A percentile compares a stretch with the other conserved stretches of the same genome.
Conservation (phyloP, 169 alveolate species). For the Cryptosporidium viatorum region DNA sequence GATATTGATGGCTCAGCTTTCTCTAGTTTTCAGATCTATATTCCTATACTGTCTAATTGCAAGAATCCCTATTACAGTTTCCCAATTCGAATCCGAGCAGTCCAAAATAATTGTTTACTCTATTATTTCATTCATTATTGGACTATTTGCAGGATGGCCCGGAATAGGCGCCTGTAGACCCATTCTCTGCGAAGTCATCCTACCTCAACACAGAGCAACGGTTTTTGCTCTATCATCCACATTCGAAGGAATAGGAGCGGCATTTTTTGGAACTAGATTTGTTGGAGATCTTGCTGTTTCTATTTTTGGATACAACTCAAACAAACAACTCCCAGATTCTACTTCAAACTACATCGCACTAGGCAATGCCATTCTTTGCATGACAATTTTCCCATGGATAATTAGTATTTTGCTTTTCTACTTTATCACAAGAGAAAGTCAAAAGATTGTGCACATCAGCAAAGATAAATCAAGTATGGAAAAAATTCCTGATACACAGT, state of each 20-base stretch:
- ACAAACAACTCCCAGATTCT: not conserved
- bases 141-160: constrained; percentile 70
- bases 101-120: constrained; percentile 15
- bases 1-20: constrained; percentile 56
- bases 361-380: constrained; percentile 71
- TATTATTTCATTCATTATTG: constrained; percentile 34
- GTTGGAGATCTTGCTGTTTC: constrained; percentile 58
- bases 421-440: constrained; percentile 19
- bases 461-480: constrained; percentile 31
- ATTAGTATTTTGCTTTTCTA: constrained; percentile 44
- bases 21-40: constrained; percentile 46
- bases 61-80: constrained; percentile 19
- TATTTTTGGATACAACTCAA: constrained; percentile 35
- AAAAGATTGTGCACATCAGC: not conserved
- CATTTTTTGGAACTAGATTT: constrained; percentile 67
- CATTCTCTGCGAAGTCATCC: constrained; percentile 46
- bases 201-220: constrained; percentile 70
- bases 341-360: constrained; percentile 21
- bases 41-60: constrained; percentile 17
- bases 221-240: constrained; percentile 67
- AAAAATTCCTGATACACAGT: not conserved
- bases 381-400: constrained; percentile 56
- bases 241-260: constrained; percentile 65
- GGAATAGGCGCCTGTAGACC: constrained; percentile 74
- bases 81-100: constrained; percentile 1